These are phyloP conservation scores for Colletotrichum sp. DNA, from an alignment of 2,329 filamentous ascomycete species.

Conservation along the genomic window DNA sequence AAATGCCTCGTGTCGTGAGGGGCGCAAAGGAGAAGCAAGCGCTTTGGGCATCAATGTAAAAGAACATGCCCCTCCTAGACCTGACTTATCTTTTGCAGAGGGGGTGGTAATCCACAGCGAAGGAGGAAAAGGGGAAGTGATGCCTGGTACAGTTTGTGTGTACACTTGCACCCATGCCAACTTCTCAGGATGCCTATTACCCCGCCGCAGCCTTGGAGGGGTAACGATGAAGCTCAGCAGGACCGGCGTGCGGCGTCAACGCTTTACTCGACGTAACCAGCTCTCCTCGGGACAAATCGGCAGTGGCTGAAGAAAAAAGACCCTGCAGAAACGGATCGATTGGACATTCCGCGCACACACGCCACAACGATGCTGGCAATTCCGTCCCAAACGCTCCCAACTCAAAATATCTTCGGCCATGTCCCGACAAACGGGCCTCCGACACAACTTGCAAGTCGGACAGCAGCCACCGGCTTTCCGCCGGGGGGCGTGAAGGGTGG, in stretches of 20 bases:
- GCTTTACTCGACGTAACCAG: neutral
- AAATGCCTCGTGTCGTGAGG: neutral
- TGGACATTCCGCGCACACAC: neutral
- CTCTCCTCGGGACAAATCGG: neutral
- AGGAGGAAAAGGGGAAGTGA: neutral
- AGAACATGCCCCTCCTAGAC: neutral
- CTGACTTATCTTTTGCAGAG: neutral
- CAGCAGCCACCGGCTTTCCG: neutral
- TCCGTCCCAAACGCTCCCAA: neutral
- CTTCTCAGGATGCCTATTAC: neutral
- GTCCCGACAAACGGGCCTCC: neutral
- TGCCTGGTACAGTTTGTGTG: neutral
- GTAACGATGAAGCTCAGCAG: neutral
- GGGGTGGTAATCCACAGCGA: neutral
- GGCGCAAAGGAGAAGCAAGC: neutral
- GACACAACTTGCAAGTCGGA: neutral
- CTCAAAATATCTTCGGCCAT: neutral
- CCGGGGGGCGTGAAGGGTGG: neutral
- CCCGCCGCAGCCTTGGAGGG: neutral
- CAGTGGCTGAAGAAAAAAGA: neutral
- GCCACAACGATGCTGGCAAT: neutral
- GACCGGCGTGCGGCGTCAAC: neutral
- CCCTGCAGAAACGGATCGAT: neutral
- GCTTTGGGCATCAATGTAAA: conserved; percentile 8
- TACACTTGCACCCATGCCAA: neutral